A percentile compares a stretch with the other conserved stretches of the same genome.
Evolutionary conservation across 805 yeast species (phyloP).

Genomic region (Yamadazyma akitaensis): DNA sequence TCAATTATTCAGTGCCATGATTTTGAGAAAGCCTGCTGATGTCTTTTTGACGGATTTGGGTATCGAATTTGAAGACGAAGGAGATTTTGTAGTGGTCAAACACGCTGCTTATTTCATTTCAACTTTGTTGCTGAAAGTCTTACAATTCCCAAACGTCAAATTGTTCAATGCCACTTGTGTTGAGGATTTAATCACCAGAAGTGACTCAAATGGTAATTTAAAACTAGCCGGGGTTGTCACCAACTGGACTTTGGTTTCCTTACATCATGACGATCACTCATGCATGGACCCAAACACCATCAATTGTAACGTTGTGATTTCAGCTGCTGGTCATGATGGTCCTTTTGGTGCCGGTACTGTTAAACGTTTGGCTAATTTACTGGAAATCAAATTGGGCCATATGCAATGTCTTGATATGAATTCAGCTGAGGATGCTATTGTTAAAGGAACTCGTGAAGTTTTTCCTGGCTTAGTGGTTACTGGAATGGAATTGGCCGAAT

Average conservation of each 20-base stretch:
- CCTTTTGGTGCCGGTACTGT: constrained; percentile 80
- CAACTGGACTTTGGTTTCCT: constrained; percentile 76
- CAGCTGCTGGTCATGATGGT: constrained; percentile 81
- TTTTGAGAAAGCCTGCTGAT: constrained; percentile 77
- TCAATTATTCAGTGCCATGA: constrained; percentile 74
- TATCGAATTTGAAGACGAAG: constrained; percentile 72
- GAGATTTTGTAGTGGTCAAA: constrained; percentile 75
- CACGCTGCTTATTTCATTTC: constrained; percentile 78
- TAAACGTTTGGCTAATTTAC: constrained; percentile 48
- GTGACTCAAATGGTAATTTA: constrained; percentile 47
- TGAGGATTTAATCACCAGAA: constrained; percentile 74
- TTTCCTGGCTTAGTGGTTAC: constrained; percentile 64
- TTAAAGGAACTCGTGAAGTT: constrained; percentile 63
- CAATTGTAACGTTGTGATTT: constrained; percentile 59
- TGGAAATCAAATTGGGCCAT: constrained; percentile 46
- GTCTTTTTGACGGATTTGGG: constrained; percentile 60
- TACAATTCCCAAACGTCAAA: constrained; percentile 70
- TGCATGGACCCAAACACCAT: constrained; percentile 84
- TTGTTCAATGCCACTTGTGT: constrained; percentile 78
- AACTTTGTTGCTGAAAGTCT: constrained; percentile 64
- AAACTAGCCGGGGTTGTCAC: constrained; percentile 78
- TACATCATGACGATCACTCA: constrained; percentile 72
- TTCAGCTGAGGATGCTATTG: constrained; percentile 72
- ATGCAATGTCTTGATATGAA: constrained; percentile 82
- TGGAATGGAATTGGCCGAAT: constrained; percentile 79